Evolutionary conservation across 345 rosid species (phyloP), one percentile per base, ranked within the genome.

Genomic region (Pistacia atlantica): DNA sequence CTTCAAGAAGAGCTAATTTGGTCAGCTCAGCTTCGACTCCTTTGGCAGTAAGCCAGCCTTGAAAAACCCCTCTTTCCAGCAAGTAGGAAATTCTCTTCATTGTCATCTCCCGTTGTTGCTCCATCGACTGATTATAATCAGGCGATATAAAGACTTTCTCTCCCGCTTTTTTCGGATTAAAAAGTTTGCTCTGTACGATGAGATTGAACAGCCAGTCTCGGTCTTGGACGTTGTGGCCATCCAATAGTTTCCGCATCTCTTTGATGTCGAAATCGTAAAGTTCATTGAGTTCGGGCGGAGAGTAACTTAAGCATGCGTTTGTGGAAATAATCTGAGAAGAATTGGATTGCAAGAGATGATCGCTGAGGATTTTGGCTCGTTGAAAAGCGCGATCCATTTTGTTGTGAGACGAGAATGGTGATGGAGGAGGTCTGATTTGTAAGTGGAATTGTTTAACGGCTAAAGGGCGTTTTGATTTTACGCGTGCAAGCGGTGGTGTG

Each of bases 111-210:
- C 99, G 80, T 80, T 95, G 99, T 69, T 92, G 97, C 85, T 92
- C 99, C 98, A 86, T 95, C 38, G 97, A 73, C 87, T 93, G 98
- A 81, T 93, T 93, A 64, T 83, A 93, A 76, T 93, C 97, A 9
- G 98, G 93, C 52, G 79, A 70, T 62, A 90, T 88, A 71, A 86
- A 95, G n/a, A 95, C 78, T 83, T 81, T 87, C 57, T 91, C 96
- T 22, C 96, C 99, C 54, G 83, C 81, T 76, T 82, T 80, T 49
- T 77, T 82, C n/a, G 91, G 93, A 78, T 92, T 92, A 80, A 95
- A 95, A 77, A 91, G 63, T 77, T 82, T 81, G 87, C 89, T 85
- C 86, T 89, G 94, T 79, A 69, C 79, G 80, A 95, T 89, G 5
- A 95, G 72, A 25, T 91, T 89, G 64, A 84, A 95, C 76, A 93